phyloP scores from a whole-genome alignment of 2,329 filamentous ascomycete species.

The Penicillium italicum region DNA sequence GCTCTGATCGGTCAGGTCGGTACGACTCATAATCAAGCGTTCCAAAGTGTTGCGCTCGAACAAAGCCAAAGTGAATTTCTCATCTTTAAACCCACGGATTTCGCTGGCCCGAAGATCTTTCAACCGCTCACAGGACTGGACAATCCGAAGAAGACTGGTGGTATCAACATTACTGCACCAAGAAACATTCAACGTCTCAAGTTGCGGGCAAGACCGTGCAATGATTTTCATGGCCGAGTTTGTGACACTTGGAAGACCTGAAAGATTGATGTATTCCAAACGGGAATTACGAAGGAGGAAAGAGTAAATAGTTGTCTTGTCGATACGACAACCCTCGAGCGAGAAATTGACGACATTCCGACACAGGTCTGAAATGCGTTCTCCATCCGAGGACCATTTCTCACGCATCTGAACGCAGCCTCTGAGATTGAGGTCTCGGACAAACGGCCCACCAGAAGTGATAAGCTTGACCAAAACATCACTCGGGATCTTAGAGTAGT shows the following conservation, averaged over 20 bases:
- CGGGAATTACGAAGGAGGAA: slow-evolving; percentile 73
- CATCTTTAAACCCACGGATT: slow-evolving; percentile 71
- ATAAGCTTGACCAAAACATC: slow-evolving; percentile 82
- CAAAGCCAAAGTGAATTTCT: slow-evolving; percentile 67
- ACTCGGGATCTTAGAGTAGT: slow-evolving; percentile 82
- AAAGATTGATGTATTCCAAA: slow-evolving; percentile 80
- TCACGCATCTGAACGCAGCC: slow-evolving; percentile 88
- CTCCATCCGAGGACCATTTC: slow-evolving; percentile 68
- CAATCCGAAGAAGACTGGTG: slow-evolving; percentile 66
- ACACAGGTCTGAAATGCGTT: slow-evolving; percentile 71
- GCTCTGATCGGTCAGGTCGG: slow-evolving; percentile 70
- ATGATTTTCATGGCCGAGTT: slow-evolving; percentile 86
- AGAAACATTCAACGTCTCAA: slow-evolving; percentile 85
- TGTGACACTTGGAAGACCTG: slow-evolving; percentile 69
- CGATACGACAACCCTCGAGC: slow-evolving; percentile 83
- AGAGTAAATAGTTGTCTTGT: slow-evolving; percentile 72
- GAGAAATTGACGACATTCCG: slow-evolving; percentile 83
- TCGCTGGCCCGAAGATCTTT: slow-evolving; percentile 80
- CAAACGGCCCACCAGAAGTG: slow-evolving; percentile 78
- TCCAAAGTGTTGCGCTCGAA: slow-evolving; percentile 80
- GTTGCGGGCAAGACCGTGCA: slow-evolving; percentile 69
- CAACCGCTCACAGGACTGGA: slow-evolving; percentile 68
- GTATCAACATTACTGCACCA: slow-evolving; percentile 89
- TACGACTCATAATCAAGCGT: slow-evolving; percentile 73
- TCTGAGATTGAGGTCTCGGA: slow-evolving; percentile 83